A percentile compares a stretch with the other conserved stretches of the same genome.
Conservation (phyloP, 1,284 basidiomycete genomes). For the Ustilago lituana region DNA sequence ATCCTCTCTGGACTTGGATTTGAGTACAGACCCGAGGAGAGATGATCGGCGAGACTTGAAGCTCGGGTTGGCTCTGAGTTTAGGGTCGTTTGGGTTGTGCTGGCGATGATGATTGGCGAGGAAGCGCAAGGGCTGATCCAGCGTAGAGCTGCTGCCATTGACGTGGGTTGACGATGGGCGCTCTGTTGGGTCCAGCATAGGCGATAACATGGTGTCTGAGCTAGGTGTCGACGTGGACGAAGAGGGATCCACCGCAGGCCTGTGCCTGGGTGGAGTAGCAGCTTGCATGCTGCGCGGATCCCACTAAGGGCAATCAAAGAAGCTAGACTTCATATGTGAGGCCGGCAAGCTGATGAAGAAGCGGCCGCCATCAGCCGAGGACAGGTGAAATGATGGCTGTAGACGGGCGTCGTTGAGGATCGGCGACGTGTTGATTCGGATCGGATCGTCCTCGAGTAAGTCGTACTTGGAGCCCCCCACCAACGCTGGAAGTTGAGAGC, state of each 20-base stretch:
- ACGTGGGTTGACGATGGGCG: background rate
- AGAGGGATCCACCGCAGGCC: background rate
- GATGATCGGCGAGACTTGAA: slow-evolving; percentile 38
- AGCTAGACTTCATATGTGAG: slow-evolving; percentile 6
- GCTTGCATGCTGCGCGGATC: slow-evolving; percentile 7
- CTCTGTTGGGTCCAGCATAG: background rate
- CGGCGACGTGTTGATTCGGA: too few species aligned
- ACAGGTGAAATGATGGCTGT: too few species aligned
- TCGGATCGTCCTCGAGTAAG: too few species aligned
- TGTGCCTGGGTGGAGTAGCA: slow-evolving; percentile 1
- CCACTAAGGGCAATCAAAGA: slow-evolving; percentile 1
- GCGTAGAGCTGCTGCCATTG: background rate
- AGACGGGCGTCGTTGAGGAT: too few species aligned
- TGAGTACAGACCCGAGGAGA: slow-evolving; percentile 36
- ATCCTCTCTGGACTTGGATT: slow-evolving; percentile 17
- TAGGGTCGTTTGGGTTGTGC: slow-evolving; percentile 44
- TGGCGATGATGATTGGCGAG: slow-evolving; percentile 46
- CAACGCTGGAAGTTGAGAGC: too few species aligned
- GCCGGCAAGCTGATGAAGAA: background rate
- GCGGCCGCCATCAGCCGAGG: background rate
- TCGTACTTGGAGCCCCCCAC: too few species aligned
- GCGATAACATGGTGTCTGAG: background rate
- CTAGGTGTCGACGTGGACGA: background rate
- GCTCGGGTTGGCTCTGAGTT: slow-evolving; percentile 31
- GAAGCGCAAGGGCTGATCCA: slow-evolving; percentile 13